A percentile compares a stretch with the other conserved stretches of the same genome.
Conservation (phyloP, 1,139 yeast genomes). For the Meyerozyma sp. region DNA sequence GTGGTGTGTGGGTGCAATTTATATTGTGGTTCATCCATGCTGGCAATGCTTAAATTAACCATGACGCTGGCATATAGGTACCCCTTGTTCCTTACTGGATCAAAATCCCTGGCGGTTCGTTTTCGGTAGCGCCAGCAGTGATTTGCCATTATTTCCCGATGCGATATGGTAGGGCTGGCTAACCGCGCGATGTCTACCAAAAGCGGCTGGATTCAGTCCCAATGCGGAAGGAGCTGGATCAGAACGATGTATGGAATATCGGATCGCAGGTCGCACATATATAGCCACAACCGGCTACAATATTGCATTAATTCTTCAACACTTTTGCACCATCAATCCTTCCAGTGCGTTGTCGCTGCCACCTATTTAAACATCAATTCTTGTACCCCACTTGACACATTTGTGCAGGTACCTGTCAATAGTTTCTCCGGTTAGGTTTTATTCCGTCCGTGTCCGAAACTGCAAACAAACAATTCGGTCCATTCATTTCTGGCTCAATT, state of each 20-base stretch:
- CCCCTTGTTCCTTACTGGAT: neutral
- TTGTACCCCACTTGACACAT: neutral
- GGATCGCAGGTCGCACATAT: neutral
- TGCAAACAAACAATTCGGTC: neutral
- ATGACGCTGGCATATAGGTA: neutral
- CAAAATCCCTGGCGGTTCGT: neutral
- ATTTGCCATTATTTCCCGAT: neutral
- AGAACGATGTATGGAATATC: constrained; percentile 1
- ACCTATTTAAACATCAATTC: neutral
- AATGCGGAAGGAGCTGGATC: constrained; percentile 1
- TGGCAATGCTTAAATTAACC: neutral
- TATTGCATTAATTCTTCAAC: neutral
- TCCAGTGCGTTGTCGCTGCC: neutral
- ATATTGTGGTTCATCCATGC: too few species aligned
- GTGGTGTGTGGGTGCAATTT: neutral
- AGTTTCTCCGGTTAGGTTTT: neutral
- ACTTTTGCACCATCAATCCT: too few species aligned
- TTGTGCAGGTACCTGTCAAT: neutral
- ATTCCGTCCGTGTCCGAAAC: neutral
- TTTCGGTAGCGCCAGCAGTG: neutral
- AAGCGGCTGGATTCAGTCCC: constrained; percentile 1
- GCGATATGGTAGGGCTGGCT: neutral
- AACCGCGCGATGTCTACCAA: neutral
- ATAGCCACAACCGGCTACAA: neutral
- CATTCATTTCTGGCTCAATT: neutral